Percentiles rank a stretch among this genome's conserved stretches.
phyloP scores from a whole-genome alignment of 108 stramenopile species.

The Conticribra guillardii region DNA sequence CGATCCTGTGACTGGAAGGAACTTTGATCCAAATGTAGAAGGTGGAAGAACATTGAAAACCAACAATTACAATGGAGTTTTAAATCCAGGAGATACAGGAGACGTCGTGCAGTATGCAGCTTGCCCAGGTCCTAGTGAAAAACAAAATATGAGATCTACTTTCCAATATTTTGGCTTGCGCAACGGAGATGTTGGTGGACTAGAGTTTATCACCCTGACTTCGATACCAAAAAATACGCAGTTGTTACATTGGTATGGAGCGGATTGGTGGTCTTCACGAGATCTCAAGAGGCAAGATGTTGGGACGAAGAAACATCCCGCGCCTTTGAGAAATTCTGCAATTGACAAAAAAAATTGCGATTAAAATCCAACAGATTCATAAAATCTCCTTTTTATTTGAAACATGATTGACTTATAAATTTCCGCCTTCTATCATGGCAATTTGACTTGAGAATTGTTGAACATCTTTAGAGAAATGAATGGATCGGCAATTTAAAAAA shows the following conservation, averaged over 20 bases:
- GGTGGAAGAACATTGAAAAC: conserved; percentile 47
- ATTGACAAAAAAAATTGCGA: not conserved
- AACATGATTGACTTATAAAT: no score
- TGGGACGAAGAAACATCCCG: conserved; percentile 65
- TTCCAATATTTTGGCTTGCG: conserved; percentile 71
- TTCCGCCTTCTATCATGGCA: no score
- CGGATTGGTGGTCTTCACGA: conserved; percentile 66
- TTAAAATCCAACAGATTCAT: no score
- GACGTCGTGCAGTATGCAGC: conserved; percentile 70
- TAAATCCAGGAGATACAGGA: conserved; percentile 63
- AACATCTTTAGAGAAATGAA: no score
- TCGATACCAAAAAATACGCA: conserved; percentile 64
- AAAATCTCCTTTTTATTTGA: no score
- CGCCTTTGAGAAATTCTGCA: conserved; percentile 42
- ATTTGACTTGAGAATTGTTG: no score
- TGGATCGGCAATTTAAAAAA: no score
- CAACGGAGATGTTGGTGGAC: conserved; percentile 59
- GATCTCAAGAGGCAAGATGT: conserved; percentile 60
- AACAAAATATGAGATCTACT: conserved; percentile 69
- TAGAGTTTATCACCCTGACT: conserved; percentile 65
- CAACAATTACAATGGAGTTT: conserved; percentile 71
- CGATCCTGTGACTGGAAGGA: conserved; percentile 54
- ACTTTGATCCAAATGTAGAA: conserved; percentile 40
- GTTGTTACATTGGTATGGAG: conserved; percentile 70
- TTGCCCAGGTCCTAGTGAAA: conserved; percentile 65